Evolutionary conservation across 1,284 basidiomycete genomes (phyloP), one percentile per base, ranked within the genome.

Genomic region (Inonotus obliquus): DNA sequence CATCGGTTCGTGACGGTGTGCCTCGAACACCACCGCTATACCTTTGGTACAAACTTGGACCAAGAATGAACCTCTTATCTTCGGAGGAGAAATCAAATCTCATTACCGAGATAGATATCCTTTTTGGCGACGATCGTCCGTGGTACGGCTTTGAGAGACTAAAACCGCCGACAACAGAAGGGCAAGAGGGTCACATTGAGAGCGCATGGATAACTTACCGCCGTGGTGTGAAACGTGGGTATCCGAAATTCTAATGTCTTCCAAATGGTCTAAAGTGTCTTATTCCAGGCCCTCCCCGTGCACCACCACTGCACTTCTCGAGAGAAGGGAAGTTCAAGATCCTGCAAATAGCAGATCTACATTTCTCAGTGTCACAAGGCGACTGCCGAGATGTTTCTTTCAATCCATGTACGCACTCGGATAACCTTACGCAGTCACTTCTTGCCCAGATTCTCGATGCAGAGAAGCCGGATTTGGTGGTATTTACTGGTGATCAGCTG

Each of bases 401-500:
- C 41, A 70, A 73, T 48, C 81, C 84, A 6, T 89, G 87, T 68
- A 71, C 73, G 44, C 74, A 76, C 35, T 88, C 91, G 1, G 94
- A 96, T 71, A 84, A 85, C 63, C 79, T 89, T 63, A 94, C 93
- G 0, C 80, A 79, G 17, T 78, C 83, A 0, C 82, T 96, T 61
- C 76, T 97, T 29, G 81, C 76, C 1, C 80, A 76, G 25, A 81
- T 86, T 19, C 80, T 97, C n/a, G 91, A 94, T 59, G 74, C 77
- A 9, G 94, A 96, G 74, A 86, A 89, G 67, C 96, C 96, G 0
- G 93, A 96, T 71, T 73, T 99, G 17, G 89, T 98, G 35, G 89
- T 98, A 1, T 94, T 94, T 69, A 86, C 84, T 0, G 92, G 92
- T 0, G 92, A 95, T 71, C 89, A 91, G 72, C 78, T 95, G 14